Percentiles rank a stretch among this genome's conserved stretches.
Conservation (phyloP, 2,329 filamentous ascomycete species). For the Cercospora sp. region DNA sequence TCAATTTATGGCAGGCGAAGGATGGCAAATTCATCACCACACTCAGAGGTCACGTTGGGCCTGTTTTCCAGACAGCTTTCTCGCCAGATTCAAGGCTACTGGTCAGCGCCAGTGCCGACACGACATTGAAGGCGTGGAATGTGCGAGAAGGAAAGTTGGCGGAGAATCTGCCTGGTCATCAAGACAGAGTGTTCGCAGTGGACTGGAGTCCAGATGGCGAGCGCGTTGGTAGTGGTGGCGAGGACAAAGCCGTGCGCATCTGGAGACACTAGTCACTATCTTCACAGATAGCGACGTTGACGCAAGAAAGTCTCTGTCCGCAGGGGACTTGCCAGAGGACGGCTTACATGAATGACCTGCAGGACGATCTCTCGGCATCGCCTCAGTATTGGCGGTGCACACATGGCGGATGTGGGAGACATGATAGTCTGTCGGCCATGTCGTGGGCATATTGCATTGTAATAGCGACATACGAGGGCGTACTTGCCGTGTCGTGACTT, state of each 20-base stretch:
- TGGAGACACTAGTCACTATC: conserved; percentile 57
- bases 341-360: background rate
- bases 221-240: conserved; percentile 85
- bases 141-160: conserved; percentile 80
- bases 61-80: conserved; percentile 91
- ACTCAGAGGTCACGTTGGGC: conserved; percentile 82
- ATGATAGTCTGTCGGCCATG: background rate
- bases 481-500: background rate
- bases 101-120: conserved; percentile 86
- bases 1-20: conserved; percentile 83
- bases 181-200: conserved; percentile 89
- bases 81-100: conserved; percentile 87
- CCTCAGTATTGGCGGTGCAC: background rate
- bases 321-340: background rate
- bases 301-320: background rate
- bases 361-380: background rate
- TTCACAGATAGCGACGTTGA: too few relatives aligned
- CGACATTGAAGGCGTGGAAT: conserved; percentile 93
- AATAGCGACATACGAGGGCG: background rate
- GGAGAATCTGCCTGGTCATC: conserved; percentile 81
- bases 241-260: conserved; percentile 74
- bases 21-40: conserved; percentile 80
- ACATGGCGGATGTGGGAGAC: background rate
- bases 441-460: background rate
- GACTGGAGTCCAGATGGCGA: conserved; percentile 94